Base-by-base conservation (phyloP, 1,284 basidiomycete species). In the Sporisorium exsertum region DNA sequence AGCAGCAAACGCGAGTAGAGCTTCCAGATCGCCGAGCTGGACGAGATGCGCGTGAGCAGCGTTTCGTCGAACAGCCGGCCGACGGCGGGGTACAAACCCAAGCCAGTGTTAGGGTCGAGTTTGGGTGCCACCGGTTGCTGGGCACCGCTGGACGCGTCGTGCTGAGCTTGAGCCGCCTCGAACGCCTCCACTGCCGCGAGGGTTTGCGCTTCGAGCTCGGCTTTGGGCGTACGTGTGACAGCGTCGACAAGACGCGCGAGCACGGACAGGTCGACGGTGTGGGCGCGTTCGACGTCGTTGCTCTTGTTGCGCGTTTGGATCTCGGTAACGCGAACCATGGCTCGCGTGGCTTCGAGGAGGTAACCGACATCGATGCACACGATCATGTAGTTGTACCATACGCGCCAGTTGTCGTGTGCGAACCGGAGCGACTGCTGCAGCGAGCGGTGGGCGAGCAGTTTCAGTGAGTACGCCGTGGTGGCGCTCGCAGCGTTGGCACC, bases 371-470 rank as follows among this genome's bases (percentile, higher is more conserved):
- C 94, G 86, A 97, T 89, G 8, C 93, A 90, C 40, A 99, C 92
- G 77, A 97, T 88, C 92, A 95, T 96, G 88, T 95, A 98, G 87
- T 99, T 99, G 77, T 90, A 89, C 97, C 97, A 99, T 90, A 99
- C 95, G 18, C 94, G 90, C 96, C 96, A 99, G 82, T 95, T 95
- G 58, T 94, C 92, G 86, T 94, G 93, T 57, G 90, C 89, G 83
- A 90, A 91, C 77, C 91, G 92, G 65, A 99, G 89, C 5, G 95
- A 94, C 76, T 94, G 92, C 78, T 92, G 92, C 45, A 99, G 91
- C 13, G 97, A 96, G n/a, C 92, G 92, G 89, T 94, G 97, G 0
- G 97, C 97, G 45, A 95, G 90, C 51, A 91, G 87, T 86, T 94
- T 96, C 87, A 95, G 88, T 50, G 87, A 86, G 76, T 87, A 89